Percentiles rank a stretch among this genome's conserved stretches.
Conservation (phyloP, 257 asterid genomes). For the Asclepias syriaca region DNA sequence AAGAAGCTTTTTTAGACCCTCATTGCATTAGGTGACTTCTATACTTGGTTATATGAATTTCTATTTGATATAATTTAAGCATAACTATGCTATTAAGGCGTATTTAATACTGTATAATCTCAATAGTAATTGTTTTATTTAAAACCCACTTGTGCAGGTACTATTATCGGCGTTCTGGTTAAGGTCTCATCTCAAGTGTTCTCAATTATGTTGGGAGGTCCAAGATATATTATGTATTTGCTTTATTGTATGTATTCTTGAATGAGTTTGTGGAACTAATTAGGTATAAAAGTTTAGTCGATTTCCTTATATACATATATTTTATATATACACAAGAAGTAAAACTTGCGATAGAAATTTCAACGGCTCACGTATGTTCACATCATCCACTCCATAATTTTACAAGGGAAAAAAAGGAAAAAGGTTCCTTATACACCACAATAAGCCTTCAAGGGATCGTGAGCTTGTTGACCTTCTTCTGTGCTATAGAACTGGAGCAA, state of each 20-base stretch:
- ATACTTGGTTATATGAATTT: background rate
- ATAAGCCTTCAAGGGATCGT: background rate
- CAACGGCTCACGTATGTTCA: no score
- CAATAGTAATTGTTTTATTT: background rate
- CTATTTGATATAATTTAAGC: background rate
- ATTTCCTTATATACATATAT: no score
- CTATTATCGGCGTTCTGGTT: conserved; percentile 56
- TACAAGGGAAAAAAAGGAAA: background rate
- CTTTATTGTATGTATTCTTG: background rate
- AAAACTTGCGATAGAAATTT: no score
- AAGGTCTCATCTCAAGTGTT: conserved; percentile 25
- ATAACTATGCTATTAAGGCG: background rate
- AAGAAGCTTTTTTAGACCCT: background rate
- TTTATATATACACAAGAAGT: no score
- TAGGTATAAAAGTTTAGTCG: background rate
- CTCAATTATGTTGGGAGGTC: background rate
- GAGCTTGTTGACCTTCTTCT: background rate
- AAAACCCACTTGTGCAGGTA: conserved; percentile 41
- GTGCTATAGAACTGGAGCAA: background rate
- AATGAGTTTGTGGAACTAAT: background rate
- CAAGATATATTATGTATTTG: background rate
- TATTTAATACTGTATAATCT: background rate
- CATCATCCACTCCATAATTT: background rate
- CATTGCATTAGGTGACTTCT: background rate
- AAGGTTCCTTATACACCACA: background rate